Conservation (phyloP, 352 stramenopile genomes). For the Pythium brachiatum region DNA sequence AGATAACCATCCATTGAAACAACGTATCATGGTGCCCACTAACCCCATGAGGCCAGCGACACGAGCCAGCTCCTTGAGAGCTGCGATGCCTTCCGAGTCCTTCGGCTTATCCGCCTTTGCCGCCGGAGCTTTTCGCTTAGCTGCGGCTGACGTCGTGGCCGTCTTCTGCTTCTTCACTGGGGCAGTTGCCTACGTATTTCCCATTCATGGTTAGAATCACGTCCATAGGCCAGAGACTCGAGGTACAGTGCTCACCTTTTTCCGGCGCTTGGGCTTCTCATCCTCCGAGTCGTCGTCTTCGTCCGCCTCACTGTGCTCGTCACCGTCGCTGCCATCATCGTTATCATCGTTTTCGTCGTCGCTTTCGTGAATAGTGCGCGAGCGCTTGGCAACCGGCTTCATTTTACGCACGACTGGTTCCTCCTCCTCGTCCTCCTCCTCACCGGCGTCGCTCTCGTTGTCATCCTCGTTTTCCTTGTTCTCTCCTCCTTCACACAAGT, state of each 20-base stretch:
- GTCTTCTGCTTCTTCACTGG: conserved; percentile 14
- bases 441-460: conserved; percentile 14
- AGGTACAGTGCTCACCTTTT: conserved; percentile 13
- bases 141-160: neutral
- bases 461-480: conserved; percentile 32
- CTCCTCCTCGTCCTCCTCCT: conserved; percentile 19
- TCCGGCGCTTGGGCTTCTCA: conserved; percentile 13
- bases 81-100: conserved; percentile 44
- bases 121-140: conserved; percentile 16
- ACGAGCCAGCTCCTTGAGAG: conserved; percentile 70
- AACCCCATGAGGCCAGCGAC: conserved; percentile 69
- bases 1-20: neutral
- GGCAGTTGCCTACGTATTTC: neutral
- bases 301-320: conserved; percentile 9
- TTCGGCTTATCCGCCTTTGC: conserved; percentile 13
- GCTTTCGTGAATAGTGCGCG: conserved; percentile 27
- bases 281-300: conserved; percentile 12
- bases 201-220: neutral
- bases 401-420: conserved; percentile 3
- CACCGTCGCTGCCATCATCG: conserved; percentile 25
- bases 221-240: neutral
- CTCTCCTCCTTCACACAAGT: conserved; percentile 25
- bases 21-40: conserved; percentile 4
- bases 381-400: conserved; percentile 9
- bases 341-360: conserved; percentile 29